phyloP scores from a whole-genome alignment of 2,329 filamentous ascomycete genomes.

The Colletotrichum noveboracense region DNA sequence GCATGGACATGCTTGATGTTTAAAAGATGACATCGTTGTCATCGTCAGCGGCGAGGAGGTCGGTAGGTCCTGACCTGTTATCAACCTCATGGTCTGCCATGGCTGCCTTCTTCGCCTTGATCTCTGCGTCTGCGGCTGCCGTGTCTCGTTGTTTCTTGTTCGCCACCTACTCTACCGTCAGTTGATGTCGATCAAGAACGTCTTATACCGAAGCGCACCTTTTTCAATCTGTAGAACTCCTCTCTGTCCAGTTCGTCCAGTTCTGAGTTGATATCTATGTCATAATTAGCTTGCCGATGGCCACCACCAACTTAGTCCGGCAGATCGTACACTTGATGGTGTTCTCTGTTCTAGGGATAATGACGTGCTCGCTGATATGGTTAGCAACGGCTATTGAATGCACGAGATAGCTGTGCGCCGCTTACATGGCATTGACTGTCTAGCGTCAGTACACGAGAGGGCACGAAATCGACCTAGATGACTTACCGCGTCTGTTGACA shows the following conservation, averaged over 20 bases:
- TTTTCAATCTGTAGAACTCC: slow-evolving; percentile 97
- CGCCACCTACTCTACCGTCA: slow-evolving; percentile 58
- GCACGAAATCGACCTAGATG: neutral
- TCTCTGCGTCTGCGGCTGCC: slow-evolving; percentile 74
- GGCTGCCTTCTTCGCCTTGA: slow-evolving; percentile 66
- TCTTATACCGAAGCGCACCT: slow-evolving; percentile 45
- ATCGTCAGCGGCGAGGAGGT: slow-evolving; percentile 77
- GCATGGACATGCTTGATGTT: neutral
- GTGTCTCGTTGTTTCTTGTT: slow-evolving; percentile 83
- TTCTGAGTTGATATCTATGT: slow-evolving; percentile 90
- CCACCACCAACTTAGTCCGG: neutral
- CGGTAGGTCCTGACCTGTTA: slow-evolving; percentile 52
- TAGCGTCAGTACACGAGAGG: neutral
- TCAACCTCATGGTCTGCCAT: slow-evolving; percentile 40
- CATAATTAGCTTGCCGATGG: neutral
- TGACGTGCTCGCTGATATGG: slow-evolving; percentile 77
- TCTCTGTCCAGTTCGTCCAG: slow-evolving; percentile 96
- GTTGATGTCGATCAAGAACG: neutral
- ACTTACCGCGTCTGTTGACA: slow-evolving; percentile 87
- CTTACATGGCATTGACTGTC: slow-evolving; percentile 89
- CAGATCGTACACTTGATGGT: slow-evolving; percentile 86
- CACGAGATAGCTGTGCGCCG: too few species aligned
- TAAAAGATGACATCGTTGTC: slow-evolving; percentile 89
- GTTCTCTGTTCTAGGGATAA: slow-evolving; percentile 97
- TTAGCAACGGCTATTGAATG: slow-evolving; percentile 24